A percentile compares a stretch with the other conserved stretches of the same genome.
Conservation (phyloP, 768 basidiomycete genomes). For the Lepiota subincarnata region DNA sequence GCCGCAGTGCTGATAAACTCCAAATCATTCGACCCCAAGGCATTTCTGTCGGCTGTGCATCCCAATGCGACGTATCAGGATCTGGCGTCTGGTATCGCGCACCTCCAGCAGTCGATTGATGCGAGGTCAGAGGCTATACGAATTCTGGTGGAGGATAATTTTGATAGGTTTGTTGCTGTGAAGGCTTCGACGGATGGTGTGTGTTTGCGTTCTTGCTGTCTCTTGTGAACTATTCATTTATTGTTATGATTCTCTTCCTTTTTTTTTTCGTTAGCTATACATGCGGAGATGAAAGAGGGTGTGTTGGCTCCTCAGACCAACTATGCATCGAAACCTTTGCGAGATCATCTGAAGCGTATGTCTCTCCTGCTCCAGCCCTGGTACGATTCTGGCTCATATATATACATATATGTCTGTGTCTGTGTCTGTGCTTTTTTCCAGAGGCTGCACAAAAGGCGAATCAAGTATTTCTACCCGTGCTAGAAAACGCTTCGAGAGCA, state of each 20-base stretch:
- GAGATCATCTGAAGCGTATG: constrained; percentile 83
- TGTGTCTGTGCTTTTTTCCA: constrained; percentile 26
- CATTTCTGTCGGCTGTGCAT: constrained; percentile 86
- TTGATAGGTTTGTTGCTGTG: constrained; percentile 95
- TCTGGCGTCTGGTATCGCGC: constrained; percentile 70
- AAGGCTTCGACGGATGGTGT: constrained; percentile 95
- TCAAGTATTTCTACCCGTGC: constrained; percentile 91
- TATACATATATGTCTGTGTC: too few relatives aligned
- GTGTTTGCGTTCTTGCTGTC: constrained; percentile 13
- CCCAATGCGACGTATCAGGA: constrained; percentile 96
- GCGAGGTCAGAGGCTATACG: constrained; percentile 91
- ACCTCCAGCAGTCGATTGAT: constrained; percentile 78
- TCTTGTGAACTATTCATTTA: not conserved
- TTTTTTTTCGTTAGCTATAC: constrained; percentile 52
- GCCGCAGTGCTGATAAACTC: constrained; percentile 81
- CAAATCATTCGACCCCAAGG: constrained; percentile 95
- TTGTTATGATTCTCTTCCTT: too few relatives aligned
- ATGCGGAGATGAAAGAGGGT: constrained; percentile 91
- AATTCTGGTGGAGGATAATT: constrained; percentile 94
- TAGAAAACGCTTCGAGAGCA: constrained; percentile 94
- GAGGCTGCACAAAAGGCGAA: constrained; percentile 91
- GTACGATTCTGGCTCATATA: constrained; percentile 1
- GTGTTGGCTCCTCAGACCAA: constrained; percentile 73
- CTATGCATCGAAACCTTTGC: constrained; percentile 76
- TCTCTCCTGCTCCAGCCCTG: constrained; percentile 6